Conservation (phyloP, 2,329 filamentous ascomycete genomes). For the Aspergillus aculeatus region DNA sequence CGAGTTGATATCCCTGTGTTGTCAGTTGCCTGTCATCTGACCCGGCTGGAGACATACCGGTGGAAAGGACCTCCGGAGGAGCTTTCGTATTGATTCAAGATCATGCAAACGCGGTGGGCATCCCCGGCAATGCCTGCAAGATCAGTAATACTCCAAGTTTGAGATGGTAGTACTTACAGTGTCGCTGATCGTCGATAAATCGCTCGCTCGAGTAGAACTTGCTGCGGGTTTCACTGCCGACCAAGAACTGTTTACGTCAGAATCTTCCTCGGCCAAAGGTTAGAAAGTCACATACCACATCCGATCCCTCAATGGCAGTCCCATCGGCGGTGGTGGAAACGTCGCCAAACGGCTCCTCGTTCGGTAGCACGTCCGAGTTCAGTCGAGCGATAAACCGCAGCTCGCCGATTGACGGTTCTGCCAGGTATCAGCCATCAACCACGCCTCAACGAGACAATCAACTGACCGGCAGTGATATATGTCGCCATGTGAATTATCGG, state of each 20-base stretch:
- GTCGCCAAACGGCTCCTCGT: slow-evolving; percentile 54
- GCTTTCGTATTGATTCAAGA: slow-evolving; percentile 57
- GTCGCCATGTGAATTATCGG: slow-evolving; percentile 62
- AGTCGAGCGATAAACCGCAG: slow-evolving; percentile 65
- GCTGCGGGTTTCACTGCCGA: slow-evolving; percentile 62
- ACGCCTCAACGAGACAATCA: neutral
- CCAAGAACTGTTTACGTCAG: slow-evolving; percentile 45
- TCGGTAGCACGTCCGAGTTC: slow-evolving; percentile 50
- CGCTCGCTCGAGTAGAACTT: slow-evolving; percentile 69
- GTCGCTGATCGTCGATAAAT: slow-evolving; percentile 67
- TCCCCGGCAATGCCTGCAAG: slow-evolving; percentile 29
- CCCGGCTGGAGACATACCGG: slow-evolving; percentile 36
- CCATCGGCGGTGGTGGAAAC: slow-evolving; percentile 57
- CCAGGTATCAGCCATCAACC: neutral
- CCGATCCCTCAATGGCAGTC: slow-evolving; percentile 58
- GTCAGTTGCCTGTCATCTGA: neutral
- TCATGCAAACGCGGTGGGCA: slow-evolving; percentile 60
- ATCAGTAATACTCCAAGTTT: neutral
- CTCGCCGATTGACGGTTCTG: slow-evolving; percentile 58
- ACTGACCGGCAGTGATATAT: slow-evolving; percentile 52
- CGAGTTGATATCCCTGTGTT: slow-evolving; percentile 57
- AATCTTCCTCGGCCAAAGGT: neutral
- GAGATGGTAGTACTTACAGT: slow-evolving; percentile 44
- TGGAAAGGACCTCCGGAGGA: slow-evolving; percentile 67
- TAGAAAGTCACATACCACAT: slow-evolving; percentile 39